phyloP scores from a whole-genome alignment of 352 stramenopile genomes.

The Globisporangium mamillatum region DNA sequence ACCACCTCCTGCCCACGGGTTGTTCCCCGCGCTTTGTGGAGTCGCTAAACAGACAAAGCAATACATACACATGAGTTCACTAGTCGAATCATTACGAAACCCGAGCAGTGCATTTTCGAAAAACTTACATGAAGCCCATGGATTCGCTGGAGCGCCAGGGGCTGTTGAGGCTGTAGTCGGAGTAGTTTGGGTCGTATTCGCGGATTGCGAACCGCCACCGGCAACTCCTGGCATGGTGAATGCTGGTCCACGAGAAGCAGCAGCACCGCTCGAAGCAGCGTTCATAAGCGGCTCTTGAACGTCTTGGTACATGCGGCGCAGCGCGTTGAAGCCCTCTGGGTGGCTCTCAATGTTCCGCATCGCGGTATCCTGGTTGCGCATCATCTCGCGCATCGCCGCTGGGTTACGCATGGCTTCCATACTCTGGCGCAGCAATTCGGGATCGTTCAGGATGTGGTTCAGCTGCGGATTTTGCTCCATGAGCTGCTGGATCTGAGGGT shows the following conservation, averaged over 20 bases:
- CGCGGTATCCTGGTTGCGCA: slow-evolving; percentile 96
- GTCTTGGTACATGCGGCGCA: slow-evolving; percentile 93
- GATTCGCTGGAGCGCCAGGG: slow-evolving; percentile 34
- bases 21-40: slow-evolving; percentile 2
- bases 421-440: slow-evolving; percentile 91
- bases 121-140: slow-evolving; percentile 41
- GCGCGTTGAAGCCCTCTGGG: slow-evolving; percentile 95
- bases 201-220: slow-evolving; percentile 30
- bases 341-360: slow-evolving; percentile 97
- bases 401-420: slow-evolving; percentile 98
- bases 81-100: neutral
- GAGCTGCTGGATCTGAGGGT: slow-evolving; percentile 94
- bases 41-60: slow-evolving; percentile 1
- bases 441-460: slow-evolving; percentile 95
- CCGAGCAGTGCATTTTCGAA: neutral
- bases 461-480: slow-evolving; percentile 96
- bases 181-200: slow-evolving; percentile 23
- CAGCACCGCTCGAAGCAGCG: slow-evolving; percentile 56
- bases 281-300: slow-evolving; percentile 97
- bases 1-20: slow-evolving; percentile 13
- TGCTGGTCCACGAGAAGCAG: slow-evolving; percentile 45
- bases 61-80: neutral
- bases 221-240: slow-evolving; percentile 86
- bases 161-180: slow-evolving; percentile 21
- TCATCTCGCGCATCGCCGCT: slow-evolving; percentile 94